Base-by-base conservation (phyloP, 768 basidiomycete genomes). In the Daedaleopsis sinensis region DNA sequence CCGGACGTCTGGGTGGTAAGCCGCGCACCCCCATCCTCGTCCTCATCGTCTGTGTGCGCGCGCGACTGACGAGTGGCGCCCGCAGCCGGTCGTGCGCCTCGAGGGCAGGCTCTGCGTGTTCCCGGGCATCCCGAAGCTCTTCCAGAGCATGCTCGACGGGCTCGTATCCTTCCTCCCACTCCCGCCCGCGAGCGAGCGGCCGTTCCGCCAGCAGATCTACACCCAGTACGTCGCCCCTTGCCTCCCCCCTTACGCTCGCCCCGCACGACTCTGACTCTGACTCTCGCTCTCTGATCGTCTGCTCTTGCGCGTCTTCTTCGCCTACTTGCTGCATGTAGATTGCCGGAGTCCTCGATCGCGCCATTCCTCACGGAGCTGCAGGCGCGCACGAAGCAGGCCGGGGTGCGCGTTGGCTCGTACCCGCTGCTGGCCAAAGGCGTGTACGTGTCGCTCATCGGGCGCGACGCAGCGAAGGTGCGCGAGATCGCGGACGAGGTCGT, bases 41-140 rank as follows among this genome's bases (percentile, higher is more conserved):
- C 49, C 47, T 3, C 5, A 27, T 7, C 47, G 8, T 15, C 12
- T 32, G 4, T 32, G 27, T 7, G 27, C 7, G 27, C 7, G 27
- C 27, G 7, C 7, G 27, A 11, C 23, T 9, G 24, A 39, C 27
- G 42, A 27, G 44, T 53, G 21, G 0, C 58, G 1, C 49, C 16
- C 13, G 36, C 67, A 93, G 91, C 95, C 95, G 24, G 92, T 97
- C 13, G 87, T 96, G 0, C 82, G 94, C 18, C 79, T 97, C 2
- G 85, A 85, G 67, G 90, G 91, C 23, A 96, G 92, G 76, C 80
- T 97, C 16, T 96, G 93, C 74, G 79, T 98, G 27, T 89, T 98
- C 75, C 96, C 96, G 0, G 96, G 96, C 35, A 93, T 97, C 48
- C 96, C 96, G 0, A 75, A 79, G 4, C 80, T 96, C 35, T 96